Evolutionary conservation across 1,139 yeast species (phyloP), one percentile per base, ranked within the genome.

Genomic region (Meyerozyma guilliermondii): DNA sequence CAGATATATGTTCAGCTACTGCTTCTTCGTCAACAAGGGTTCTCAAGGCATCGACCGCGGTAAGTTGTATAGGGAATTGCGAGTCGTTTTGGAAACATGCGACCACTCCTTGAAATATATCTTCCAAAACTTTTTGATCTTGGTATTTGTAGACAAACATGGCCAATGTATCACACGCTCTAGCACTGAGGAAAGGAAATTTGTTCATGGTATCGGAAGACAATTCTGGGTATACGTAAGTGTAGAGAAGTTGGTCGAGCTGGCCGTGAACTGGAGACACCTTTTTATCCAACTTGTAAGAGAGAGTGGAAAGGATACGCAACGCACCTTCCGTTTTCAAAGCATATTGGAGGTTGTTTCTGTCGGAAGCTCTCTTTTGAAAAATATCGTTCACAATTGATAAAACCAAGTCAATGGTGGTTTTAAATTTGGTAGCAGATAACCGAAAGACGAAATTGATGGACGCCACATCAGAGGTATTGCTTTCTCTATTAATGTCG

Each of bases 381-480:
- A 83, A 80, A 5, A 79, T 63, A 13, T 76, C 78, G 50, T 74
- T 78, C 34, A 81, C 60, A 35, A 80, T 62, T 18, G 65, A 59
- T 45, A 82, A 62, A 11, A 82, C 51, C 20, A 66, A 59, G 39
- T 64, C 57, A 20, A 63, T 53, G 17, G 81, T 62, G 41, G 71
- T 67, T 34, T 71, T 70, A 50, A 78, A 76, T 54, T 79, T 73
- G 42, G 72, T 65, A 53, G 65, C 65, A 48, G 69, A 62, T 53
- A 65, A 71, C 56, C 69, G 65, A 57, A 77, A 79, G 39, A 91
- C 65, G 51, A 88, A 87, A 60, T 83, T 85, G 41, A 85, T 78
- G 2, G 96, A 83, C 0, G 96, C 96, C 35, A 80, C 80, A 55
- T 87, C 96, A 0, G 95, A 80, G 10, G 92, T 83, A 39, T 79